Conservation (phyloP, 2,329 filamentous ascomycete species). For the Pseudogymnoascus pannorum region DNA sequence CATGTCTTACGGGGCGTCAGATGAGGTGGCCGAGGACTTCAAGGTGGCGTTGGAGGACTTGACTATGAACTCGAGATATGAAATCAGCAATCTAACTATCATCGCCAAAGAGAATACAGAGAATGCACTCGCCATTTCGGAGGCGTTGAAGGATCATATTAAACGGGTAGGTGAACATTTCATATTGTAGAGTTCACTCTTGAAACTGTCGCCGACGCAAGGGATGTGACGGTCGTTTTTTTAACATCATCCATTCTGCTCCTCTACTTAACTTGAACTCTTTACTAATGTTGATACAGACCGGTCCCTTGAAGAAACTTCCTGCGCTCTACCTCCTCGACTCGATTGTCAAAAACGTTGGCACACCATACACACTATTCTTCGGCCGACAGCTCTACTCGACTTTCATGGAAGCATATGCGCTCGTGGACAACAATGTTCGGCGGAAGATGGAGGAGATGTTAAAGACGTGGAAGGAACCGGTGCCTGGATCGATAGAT, state of each 20-base stretch:
- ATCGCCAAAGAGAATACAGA: slow-evolving; percentile 97
- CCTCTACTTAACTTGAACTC: slow-evolving; percentile 22
- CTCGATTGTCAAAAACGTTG: slow-evolving; percentile 97
- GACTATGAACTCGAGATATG: slow-evolving; percentile 81
- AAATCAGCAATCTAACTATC: slow-evolving; percentile 94
- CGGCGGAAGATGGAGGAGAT: slow-evolving; percentile 93
- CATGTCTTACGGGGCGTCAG: slow-evolving; percentile 57
- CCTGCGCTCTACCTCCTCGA: slow-evolving; percentile 97
- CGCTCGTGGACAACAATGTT: slow-evolving; percentile 73
- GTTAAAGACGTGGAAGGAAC: slow-evolving; percentile 96
- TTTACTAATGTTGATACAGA: slow-evolving; percentile 51
- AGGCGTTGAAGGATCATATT: slow-evolving; percentile 87
- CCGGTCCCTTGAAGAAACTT: slow-evolving; percentile 78
- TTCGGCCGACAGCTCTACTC: slow-evolving; percentile 85
- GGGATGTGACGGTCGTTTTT: slow-evolving; percentile 20
- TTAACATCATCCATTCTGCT: slow-evolving; percentile 14
- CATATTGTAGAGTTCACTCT: slow-evolving; percentile 15
- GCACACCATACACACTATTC: slow-evolving; percentile 93
- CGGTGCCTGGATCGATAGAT: slow-evolving; percentile 87
- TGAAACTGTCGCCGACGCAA: neutral
- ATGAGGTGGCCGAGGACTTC: slow-evolving; percentile 92
- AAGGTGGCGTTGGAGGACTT: slow-evolving; percentile 88
- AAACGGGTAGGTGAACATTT: slow-evolving; percentile 64
- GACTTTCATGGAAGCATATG: slow-evolving; percentile 96
- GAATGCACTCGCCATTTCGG: slow-evolving; percentile 86